Conservation (phyloP, 441 rosid species). For the Pelargonium australe region DNA sequence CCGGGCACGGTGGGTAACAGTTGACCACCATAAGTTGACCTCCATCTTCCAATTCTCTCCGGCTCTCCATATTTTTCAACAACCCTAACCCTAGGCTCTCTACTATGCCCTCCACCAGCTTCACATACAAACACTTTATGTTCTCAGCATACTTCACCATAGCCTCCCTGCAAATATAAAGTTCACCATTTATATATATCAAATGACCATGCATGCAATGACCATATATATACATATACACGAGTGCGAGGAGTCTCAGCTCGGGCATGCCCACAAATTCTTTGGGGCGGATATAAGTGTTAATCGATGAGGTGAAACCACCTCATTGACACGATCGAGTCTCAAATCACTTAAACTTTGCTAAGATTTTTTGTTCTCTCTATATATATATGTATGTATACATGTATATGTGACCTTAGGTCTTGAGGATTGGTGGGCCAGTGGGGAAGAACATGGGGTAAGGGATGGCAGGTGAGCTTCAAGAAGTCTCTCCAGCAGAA, state of each 20-base stretch:
- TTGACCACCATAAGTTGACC: conserved; percentile 71
- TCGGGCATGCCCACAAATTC: too few relatives aligned
- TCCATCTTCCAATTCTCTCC: conserved; percentile 39
- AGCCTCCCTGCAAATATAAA: conserved; percentile 34
- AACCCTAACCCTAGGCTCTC: conserved; percentile 39
- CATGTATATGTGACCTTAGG: conserved; percentile 36
- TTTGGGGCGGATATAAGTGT: too few relatives aligned
- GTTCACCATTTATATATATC: background rate
- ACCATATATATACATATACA: too few relatives aligned
- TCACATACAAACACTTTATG: conserved; percentile 44
- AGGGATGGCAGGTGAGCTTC: conserved; percentile 58
- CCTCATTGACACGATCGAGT: too few relatives aligned
- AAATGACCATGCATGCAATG: too few relatives aligned
- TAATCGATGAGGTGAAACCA: too few relatives aligned
- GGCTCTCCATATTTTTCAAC: conserved; percentile 22
- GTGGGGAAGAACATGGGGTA: conserved; percentile 44
- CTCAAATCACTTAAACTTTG: too few relatives aligned
- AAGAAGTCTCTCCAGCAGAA: conserved; percentile 86
- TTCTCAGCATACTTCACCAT: conserved; percentile 56
- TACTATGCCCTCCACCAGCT: conserved; percentile 54
- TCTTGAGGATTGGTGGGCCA: conserved; percentile 81
- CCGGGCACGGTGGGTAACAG: conserved; percentile 76
- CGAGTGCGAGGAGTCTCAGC: too few relatives aligned
- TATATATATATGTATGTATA: too few relatives aligned
- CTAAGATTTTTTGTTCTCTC: too few relatives aligned